These are phyloP conservation scores for Rhynchosporium agropyri DNA, from an alignment of 2,329 filamentous ascomycete species.

Conservation along the genomic window DNA sequence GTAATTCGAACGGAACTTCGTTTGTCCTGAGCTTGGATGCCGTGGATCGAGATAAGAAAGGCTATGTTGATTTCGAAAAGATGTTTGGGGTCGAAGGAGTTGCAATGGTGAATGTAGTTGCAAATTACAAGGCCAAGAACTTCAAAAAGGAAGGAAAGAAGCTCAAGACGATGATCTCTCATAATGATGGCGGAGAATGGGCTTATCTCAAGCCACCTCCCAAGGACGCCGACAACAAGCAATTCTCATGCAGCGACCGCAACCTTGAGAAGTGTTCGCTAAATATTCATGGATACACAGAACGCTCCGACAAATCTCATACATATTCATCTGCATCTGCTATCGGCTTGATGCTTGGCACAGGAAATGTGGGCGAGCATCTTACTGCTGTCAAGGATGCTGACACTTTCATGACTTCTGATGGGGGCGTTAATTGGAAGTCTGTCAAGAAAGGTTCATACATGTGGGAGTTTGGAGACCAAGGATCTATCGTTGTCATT, in stretches of 20 bases:
- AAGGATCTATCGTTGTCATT: slow-evolving; percentile 89
- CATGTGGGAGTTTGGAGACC: slow-evolving; percentile 94
- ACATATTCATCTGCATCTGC: slow-evolving; percentile 89
- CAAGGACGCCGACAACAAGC: slow-evolving; percentile 70
- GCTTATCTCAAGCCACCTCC: slow-evolving; percentile 70
- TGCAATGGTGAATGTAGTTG: slow-evolving; percentile 80
- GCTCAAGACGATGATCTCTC: slow-evolving; percentile 88
- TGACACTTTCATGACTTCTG: slow-evolving; percentile 87
- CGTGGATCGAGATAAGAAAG: slow-evolving; percentile 77
- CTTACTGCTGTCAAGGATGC: slow-evolving; percentile 52
- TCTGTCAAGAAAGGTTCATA: slow-evolving; percentile 84
- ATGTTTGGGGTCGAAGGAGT: slow-evolving; percentile 91
- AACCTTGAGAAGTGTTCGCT: slow-evolving; percentile 73
- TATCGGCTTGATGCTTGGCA: slow-evolving; percentile 85
- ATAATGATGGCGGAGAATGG: slow-evolving; percentile 96
- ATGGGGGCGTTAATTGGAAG: slow-evolving; percentile 89
- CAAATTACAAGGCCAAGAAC: slow-evolving; percentile 63
- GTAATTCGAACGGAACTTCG: slow-evolving; percentile 96
- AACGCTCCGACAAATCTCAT: slow-evolving; percentile 77
- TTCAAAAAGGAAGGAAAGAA: slow-evolving; percentile 70
- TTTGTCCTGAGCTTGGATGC: slow-evolving; percentile 82
- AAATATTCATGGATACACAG: slow-evolving; percentile 94
- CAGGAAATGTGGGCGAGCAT: slow-evolving; percentile 81
- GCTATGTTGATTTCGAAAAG: slow-evolving; percentile 95
- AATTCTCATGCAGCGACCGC: slow-evolving; percentile 66